Evolutionary conservation across 2,329 filamentous ascomycete genomes (phyloP).

Genomic region (Neofusicoccum cordaticola): DNA sequence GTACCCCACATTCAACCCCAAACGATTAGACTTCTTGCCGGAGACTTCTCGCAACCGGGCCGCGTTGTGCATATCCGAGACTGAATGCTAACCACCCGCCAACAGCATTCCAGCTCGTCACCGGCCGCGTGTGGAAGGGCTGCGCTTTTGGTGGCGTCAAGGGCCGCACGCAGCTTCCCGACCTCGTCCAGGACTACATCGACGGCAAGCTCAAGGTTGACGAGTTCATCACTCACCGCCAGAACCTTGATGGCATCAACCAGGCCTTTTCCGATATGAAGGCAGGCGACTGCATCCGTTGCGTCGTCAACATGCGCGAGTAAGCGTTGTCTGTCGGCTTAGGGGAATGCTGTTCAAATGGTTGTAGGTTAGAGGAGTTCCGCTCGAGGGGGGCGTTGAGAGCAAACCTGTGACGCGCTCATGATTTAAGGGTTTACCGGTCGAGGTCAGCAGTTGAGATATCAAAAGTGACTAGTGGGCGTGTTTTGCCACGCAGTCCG

Average conservation of each 20-base stretch:
- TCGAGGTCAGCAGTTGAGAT: background rate
- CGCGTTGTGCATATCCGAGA: background rate
- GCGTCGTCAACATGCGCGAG: conserved; percentile 68
- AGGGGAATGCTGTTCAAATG: background rate
- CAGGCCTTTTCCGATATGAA: conserved; percentile 91
- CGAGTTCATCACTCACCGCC: conserved; percentile 97
- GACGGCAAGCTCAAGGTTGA: conserved; percentile 91
- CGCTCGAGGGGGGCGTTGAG: background rate
- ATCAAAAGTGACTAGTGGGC: background rate
- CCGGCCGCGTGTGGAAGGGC: conserved; percentile 94
- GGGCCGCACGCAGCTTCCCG: conserved; percentile 86
- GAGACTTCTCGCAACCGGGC: no score
- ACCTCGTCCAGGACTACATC: conserved; percentile 86
- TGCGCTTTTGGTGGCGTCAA: conserved; percentile 98
- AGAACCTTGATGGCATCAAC: conserved; percentile 81
- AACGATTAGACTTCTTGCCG: no score
- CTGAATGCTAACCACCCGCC: background rate
- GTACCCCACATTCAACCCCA: conserved; percentile 38
- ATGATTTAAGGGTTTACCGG: background rate
- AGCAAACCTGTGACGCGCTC: background rate
- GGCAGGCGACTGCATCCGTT: conserved; percentile 92
- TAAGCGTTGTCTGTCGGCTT: background rate
- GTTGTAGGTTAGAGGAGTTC: background rate
- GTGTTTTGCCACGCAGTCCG: background rate
- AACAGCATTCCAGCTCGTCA: conserved; percentile 94